Percentiles rank a stretch among this genome's conserved stretches.
Evolutionary conservation across 148 eudicot genomes (phyloP).

Genomic region (Silene conica): DNA sequence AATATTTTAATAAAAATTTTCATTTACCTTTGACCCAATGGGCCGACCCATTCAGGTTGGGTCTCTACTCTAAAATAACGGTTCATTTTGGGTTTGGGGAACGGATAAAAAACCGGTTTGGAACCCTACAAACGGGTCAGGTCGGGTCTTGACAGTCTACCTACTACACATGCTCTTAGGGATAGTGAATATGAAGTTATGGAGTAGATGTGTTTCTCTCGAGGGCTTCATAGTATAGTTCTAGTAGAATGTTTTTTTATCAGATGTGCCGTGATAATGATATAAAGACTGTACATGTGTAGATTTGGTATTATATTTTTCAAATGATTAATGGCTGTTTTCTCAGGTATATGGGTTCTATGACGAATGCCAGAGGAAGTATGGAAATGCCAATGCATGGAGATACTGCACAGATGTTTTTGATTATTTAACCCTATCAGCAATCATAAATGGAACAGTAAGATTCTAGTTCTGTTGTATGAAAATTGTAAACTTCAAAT

Average conservation of each 20-base stretch:
- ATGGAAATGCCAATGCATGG: constrained; percentile 99
- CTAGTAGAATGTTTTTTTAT: background rate
- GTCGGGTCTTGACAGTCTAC: too few species aligned
- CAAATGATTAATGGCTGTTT: constrained; percentile 13
- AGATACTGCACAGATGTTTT: constrained; percentile 99
- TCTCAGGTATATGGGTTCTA: constrained; percentile 92
- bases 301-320: background rate
- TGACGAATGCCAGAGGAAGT: constrained; percentile 98
- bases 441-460: constrained; percentile 97
- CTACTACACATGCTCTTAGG: too few species aligned
- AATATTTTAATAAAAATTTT: too few species aligned
- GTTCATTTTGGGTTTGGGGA: too few species aligned
- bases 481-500: too few species aligned
- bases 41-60: too few species aligned
- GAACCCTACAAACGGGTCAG: too few species aligned
- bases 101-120: too few species aligned
- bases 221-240: background rate
- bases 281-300: background rate
- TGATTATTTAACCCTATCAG: constrained; percentile 91
- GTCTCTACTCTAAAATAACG: too few species aligned
- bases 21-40: too few species aligned
- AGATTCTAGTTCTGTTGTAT: constrained; percentile 21
- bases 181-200: background rate
- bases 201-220: background rate
- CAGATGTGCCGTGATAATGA: background rate